Conservation (phyloP, 257 asterid genomes). For the Prunella vulgaris region DNA sequence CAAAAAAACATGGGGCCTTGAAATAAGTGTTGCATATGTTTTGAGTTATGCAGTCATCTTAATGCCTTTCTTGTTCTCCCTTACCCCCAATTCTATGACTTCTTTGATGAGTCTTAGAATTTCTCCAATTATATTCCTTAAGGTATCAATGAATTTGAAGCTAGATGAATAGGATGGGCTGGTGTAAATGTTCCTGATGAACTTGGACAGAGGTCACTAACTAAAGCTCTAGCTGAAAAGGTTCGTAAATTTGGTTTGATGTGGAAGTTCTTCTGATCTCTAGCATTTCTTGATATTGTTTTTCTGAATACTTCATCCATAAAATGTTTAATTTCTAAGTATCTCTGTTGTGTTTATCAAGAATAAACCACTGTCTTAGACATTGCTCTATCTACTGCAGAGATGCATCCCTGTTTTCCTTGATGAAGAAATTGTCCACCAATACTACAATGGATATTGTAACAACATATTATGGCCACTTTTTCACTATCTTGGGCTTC, state of each 20-base stretch:
- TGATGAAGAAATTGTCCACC: constrained; percentile 83
- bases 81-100: too few relatives aligned
- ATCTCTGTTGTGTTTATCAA: too few relatives aligned
- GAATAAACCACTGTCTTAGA: too few relatives aligned
- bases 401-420: constrained; percentile 89
- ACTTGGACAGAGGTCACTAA: constrained; percentile 63
- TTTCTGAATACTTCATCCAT: too few relatives aligned
- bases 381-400: constrained; percentile 48
- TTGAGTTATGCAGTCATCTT: too few relatives aligned
- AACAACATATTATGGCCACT: constrained; percentile 89
- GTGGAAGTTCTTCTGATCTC: not conserved
- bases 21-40: too few relatives aligned
- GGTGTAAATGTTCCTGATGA: constrained; percentile 82
- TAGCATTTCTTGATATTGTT: not conserved
- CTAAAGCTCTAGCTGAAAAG: constrained; percentile 75
- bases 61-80: too few relatives aligned
- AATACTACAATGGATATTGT: constrained; percentile 92
- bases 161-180: constrained; percentile 90
- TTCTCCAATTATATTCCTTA: too few relatives aligned
- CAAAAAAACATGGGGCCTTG: too few relatives aligned
- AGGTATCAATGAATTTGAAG: too few relatives aligned
- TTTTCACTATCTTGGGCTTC: constrained; percentile 90
- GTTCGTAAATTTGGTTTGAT: constrained; percentile 25
- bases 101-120: too few relatives aligned
- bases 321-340: too few relatives aligned